A percentile compares a stretch with the other conserved stretches of the same genome.
Conservation (phyloP, 345 rosid genomes). For the Citrus maxima region DNA sequence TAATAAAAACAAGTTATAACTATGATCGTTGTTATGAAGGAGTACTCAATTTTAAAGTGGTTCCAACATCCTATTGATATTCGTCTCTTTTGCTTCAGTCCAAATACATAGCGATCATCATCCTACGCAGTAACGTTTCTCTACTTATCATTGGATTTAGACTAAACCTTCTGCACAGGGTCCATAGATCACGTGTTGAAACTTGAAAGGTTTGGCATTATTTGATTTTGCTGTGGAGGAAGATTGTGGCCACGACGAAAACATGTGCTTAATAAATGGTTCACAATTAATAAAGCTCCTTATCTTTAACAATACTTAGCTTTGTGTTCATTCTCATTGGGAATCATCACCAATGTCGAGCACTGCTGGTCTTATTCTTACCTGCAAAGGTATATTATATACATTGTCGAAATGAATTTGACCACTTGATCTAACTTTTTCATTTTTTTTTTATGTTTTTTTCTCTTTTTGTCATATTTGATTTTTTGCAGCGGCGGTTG, state of each 20-base stretch:
- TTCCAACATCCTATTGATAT: too few species aligned
- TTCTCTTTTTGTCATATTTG: background rate
- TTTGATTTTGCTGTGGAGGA: background rate
- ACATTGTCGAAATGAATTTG: too few species aligned
- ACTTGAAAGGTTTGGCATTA: background rate
- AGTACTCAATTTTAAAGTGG: too few species aligned
- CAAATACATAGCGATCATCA: background rate
- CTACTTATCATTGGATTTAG: background rate
- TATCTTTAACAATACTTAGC: background rate
- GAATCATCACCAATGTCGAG: slow-evolving; percentile 16
- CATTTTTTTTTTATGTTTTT: too few species aligned
- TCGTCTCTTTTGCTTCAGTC: background rate
- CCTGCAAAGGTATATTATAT: slow-evolving; percentile 17
- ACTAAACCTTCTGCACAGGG: background rate
- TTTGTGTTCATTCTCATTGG: background rate
- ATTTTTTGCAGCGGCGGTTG: slow-evolving; percentile 29
- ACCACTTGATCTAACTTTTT: too few species aligned
- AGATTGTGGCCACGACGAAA: too few species aligned
- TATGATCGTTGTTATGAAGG: too few species aligned
- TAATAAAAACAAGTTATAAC: too few species aligned
- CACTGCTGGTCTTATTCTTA: slow-evolving; percentile 23
- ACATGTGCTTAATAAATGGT: background rate
- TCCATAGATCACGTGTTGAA: background rate
- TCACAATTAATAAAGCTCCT: background rate
- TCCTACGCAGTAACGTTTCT: background rate